Evolutionary conservation across 768 basidiomycete species (phyloP), one percentile per base, ranked within the genome.

Genomic region (Lyophyllum semitale): DNA sequence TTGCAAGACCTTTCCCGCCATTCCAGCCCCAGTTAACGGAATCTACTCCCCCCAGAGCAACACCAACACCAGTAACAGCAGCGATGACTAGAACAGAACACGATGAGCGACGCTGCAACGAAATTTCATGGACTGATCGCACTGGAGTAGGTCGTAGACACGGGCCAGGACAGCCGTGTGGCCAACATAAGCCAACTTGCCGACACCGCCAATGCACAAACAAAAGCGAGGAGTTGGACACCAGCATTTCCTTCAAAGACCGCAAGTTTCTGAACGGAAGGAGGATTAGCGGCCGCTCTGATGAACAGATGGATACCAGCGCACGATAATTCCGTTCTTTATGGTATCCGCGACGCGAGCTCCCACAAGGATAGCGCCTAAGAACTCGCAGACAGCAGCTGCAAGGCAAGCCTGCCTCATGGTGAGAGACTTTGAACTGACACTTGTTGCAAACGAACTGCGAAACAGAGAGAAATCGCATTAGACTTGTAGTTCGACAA

Each of bases 291-390:
- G 23, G 37, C 30, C 13, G 18, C 9, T 26, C 15, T 33, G 23
- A 7, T 18, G 18, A 18, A 23, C 5, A 23, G 33, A 33, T 17
- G 11, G 47, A 48, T 2, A n/a, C n/a, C n/a, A 27, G 53, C 63
- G n/a, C 49, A 64, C 63, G 29, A 68, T 62, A 46, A 68, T 68
- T n/a, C 65, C 64, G 41, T 68, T 66, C 55, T 68, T 68, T 32
- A 68, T 62, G 12, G 65, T 68, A 33, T 63, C 64, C 17, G 67
- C 59, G 26, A 68, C 67, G 44, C 67, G 67, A 42, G 65, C 67
- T 45, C 65, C 64, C 1, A 68, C 65, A 9, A 66, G 57, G 4
- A 68, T 61, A 13, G 65, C 67, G 8, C 67, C 67, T 50, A 62
- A 53, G 48, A 68, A 66, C 50, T 68, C 65, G 54, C 62, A 65